Base-by-base conservation (phyloP, 495 filamentous ascomycete species). In the Neurospora sp. region DNA sequence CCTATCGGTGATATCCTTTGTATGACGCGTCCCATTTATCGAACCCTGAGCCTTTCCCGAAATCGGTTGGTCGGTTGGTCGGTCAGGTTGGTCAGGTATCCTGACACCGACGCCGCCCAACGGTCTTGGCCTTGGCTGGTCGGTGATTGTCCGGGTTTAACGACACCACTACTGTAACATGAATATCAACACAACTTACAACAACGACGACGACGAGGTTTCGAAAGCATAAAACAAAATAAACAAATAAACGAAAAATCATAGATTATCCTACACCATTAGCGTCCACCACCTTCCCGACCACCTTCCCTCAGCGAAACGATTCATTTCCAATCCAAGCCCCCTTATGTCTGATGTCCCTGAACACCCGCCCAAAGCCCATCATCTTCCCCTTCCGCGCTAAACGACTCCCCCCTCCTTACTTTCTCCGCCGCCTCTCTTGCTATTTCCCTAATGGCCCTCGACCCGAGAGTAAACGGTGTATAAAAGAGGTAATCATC, bases 401-500 rank as follows among this genome's bases (percentile, higher is more conserved):
- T 35, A 5, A 75, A 16, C 48, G 71, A 75, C 69, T 69, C 46
- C n/a, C 72, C 73, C 9, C 11, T 69, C 41, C 16, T 27, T 11
- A 79, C 75, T 66, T 74, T 69, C 14, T 75, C 74, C 69, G 79
- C 81, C 9, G 81, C 82, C 20, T 78, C 72, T 18, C 27, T 42
- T 0, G 79, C 83, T 11, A 84, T 75, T 41, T 83, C 81, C 23
- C 71, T 73, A 2, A 82, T 77, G 20, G 79, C 79, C 14, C 78
- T 76, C 59, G 75, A 54, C 62, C 69, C 75, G 4, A 82, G 72
- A 11, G 77, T 81, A 42, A 83, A 83, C 3, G 76, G 76, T 3
- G 79, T 82, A 69, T 77, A 81, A 71, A 83, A 84, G 4, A 84
- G 73, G 42, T 81, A 76, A 14, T 80, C 73, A 27, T 80, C 75